phyloP scores from a whole-genome alignment of 192 early-diverging fungal genomes.

The Rhizophagus clarus region DNA sequence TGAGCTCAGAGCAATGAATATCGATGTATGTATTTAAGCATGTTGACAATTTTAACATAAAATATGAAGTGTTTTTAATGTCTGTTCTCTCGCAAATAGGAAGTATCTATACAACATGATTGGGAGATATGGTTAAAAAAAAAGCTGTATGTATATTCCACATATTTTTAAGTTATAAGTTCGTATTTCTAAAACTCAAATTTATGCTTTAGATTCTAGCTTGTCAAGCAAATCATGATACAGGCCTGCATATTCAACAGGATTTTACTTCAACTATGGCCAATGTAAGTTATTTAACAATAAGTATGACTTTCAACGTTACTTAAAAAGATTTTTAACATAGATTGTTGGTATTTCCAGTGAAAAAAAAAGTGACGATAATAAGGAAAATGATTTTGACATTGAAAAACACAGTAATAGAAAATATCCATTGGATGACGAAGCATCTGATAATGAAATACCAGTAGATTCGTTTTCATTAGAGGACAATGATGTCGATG shows the following conservation, averaged over 20 bases:
- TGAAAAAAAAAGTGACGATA: slow-evolving; percentile 9
- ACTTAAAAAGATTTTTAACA: neutral
- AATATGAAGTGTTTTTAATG: slow-evolving; percentile 29
- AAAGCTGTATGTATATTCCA: slow-evolving; percentile 29
- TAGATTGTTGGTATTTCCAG: slow-evolving; percentile 17
- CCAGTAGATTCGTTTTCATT: too few species aligned
- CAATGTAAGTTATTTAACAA: neutral
- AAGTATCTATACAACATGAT: slow-evolving; percentile 29
- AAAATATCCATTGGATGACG: neutral
- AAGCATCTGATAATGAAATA: too few species aligned
- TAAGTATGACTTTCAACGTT: neutral
- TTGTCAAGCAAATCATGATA: slow-evolving; percentile 18
- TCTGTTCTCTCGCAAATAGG: slow-evolving; percentile 28
- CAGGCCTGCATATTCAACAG: slow-evolving; percentile 13
- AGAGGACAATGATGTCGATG: too few species aligned
- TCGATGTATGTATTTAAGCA: slow-evolving; percentile 25
- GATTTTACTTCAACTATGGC: slow-evolving; percentile 24
- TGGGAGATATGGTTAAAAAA: slow-evolving; percentile 34
- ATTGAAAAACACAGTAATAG: neutral
- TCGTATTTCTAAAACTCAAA: slow-evolving; percentile 23
- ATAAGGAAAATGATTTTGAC: slow-evolving; percentile 4
- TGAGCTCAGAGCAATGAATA: slow-evolving; percentile 20
- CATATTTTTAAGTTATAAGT: slow-evolving; percentile 19
- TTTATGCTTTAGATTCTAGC: slow-evolving; percentile 31
- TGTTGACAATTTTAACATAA: slow-evolving; percentile 26